These are phyloP conservation scores for Serendipita sp. DNA, from an alignment of 768 basidiomycete genomes.

Conservation along the genomic window DNA sequence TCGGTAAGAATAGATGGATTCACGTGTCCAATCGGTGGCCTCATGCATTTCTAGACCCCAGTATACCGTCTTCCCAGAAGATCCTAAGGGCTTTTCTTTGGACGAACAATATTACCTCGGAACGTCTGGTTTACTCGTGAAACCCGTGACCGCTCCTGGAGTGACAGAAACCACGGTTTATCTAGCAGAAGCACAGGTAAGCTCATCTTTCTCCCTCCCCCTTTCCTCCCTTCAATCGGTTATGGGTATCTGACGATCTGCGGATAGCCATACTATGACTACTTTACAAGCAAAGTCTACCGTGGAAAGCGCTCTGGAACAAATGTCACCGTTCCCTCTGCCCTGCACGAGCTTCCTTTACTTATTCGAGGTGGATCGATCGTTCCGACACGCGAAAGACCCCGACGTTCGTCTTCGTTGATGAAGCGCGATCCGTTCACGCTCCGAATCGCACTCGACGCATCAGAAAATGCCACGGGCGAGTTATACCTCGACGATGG, in stretches of 20 bases:
- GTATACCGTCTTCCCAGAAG: conserved; percentile 84
- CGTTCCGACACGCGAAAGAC: conserved; percentile 71
- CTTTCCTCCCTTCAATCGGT: too few species aligned
- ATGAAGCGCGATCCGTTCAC: conserved; percentile 93
- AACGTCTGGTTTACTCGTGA: conserved; percentile 72
- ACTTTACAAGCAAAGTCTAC: conserved; percentile 57
- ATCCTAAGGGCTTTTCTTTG: conserved; percentile 66
- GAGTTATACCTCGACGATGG: conserved; percentile 96
- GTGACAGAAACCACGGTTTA: conserved; percentile 59
- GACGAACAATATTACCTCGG: conserved; percentile 95
- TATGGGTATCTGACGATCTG: not conserved
- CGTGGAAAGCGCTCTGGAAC: conserved; percentile 50
- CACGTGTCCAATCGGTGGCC: not conserved
- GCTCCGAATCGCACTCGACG: conserved; percentile 63
- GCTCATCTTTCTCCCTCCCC: conserved; percentile 13
- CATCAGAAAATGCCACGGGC: conserved; percentile 43
- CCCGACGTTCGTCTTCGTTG: conserved; percentile 65
- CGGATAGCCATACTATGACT: conserved; percentile 80
- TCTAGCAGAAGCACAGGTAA: conserved; percentile 60
- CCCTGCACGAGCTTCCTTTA: conserved; percentile 64
- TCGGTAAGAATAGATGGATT: conserved; percentile 33
- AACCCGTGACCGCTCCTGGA: conserved; percentile 70
- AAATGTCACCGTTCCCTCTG: conserved; percentile 60
- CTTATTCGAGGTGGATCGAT: conserved; percentile 86
- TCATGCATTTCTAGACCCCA: conserved; percentile 51